phyloP scores from a whole-genome alignment of 164 flowering plant genomes.

The Sextonia rubra region DNA sequence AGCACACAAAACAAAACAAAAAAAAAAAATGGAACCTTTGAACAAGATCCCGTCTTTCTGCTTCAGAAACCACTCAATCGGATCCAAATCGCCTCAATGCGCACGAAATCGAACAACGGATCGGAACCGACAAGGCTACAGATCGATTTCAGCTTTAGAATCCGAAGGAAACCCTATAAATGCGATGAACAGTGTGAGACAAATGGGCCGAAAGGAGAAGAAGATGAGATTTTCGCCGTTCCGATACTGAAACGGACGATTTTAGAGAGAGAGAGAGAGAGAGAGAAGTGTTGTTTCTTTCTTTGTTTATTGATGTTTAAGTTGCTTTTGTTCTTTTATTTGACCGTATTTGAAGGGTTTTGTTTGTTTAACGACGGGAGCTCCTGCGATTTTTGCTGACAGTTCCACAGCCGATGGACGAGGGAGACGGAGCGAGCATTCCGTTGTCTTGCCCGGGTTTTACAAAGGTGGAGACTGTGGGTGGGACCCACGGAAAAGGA shows the following conservation, averaged over 20 bases:
- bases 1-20: neutral
- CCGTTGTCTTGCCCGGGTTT: no score
- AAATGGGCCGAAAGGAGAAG: neutral
- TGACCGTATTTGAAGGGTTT: conserved; percentile 16
- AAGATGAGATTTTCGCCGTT: no score
- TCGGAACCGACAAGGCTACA: no score
- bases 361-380: no score
- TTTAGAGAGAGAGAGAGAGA: neutral
- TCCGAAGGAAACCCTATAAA: neutral
- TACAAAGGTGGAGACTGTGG: no score
- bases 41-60: no score
- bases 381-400: no score
- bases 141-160: neutral
- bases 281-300: conserved; percentile 1
- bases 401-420: no score
- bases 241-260: neutral
- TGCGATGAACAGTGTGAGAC: neutral
- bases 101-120: neutral
- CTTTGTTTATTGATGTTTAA: neutral
- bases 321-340: neutral
- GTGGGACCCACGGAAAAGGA: no score
- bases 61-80: neutral
- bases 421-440: no score
- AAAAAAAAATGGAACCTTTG: neutral
- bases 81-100: neutral